A percentile compares a stretch with the other conserved stretches of the same genome.
These are phyloP conservation scores for Quillaja saponaria DNA, from an alignment of 306 rosid species.

Conservation along the genomic window DNA sequence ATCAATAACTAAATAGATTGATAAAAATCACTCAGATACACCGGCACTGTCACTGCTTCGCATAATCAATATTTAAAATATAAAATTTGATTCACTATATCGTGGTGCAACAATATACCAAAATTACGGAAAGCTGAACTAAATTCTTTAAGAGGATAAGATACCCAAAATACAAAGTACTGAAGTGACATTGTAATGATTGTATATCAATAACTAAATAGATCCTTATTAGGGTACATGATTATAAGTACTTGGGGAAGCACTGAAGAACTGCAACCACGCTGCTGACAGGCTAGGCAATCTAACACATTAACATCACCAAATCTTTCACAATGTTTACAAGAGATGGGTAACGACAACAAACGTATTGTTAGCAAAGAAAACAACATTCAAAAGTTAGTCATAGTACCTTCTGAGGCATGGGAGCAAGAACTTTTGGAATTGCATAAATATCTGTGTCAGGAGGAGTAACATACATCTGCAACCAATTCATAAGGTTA, in stretches of 20 bases:
- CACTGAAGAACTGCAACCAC: not conserved
- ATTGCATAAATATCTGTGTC: conserved; percentile 90
- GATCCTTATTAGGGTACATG: too few relatives aligned
- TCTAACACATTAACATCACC: not conserved
- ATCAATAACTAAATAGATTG: too few relatives aligned
- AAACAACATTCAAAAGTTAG: not conserved
- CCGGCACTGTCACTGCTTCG: too few relatives aligned
- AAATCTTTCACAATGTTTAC: not conserved
- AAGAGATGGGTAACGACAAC: not conserved
- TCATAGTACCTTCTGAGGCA: conserved; percentile 77
- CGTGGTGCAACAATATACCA: too few relatives aligned
- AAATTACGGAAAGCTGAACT: too few relatives aligned
- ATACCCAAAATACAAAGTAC: too few relatives aligned
- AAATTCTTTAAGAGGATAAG: too few relatives aligned
- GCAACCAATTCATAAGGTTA: conserved; percentile 12
- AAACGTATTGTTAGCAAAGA: conserved; percentile 1
- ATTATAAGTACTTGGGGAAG: not conserved
- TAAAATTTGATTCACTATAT: too few relatives aligned
- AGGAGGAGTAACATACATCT: conserved; percentile 99
- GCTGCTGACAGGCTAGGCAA: not conserved
- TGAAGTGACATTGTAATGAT: too few relatives aligned
- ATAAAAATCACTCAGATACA: too few relatives aligned
- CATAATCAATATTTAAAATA: too few relatives aligned
- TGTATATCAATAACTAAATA: too few relatives aligned
- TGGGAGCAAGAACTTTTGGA: conserved; percentile 88